Evolutionary conservation across 495 filamentous ascomycete species (phyloP).

Genomic region (Podospora appendiculata): DNA sequence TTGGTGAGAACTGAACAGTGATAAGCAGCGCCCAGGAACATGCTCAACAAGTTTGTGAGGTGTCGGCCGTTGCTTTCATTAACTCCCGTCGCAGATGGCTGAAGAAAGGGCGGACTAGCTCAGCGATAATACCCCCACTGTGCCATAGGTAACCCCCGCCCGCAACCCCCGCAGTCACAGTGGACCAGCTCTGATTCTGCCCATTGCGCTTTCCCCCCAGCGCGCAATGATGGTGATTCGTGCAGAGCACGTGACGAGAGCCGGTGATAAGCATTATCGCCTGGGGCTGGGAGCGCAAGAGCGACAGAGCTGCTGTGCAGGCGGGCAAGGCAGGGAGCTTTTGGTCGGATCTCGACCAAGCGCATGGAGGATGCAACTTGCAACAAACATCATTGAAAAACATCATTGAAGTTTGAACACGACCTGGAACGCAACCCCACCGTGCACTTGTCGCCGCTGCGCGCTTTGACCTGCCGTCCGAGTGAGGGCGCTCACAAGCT

Average conservation of each 20-base stretch:
- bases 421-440: not conserved
- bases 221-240: conserved; percentile 14
- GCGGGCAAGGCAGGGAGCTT: too few species aligned
- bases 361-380: not conserved
- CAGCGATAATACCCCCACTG: not conserved
- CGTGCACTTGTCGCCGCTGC: not conserved
- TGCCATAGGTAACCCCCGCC: not conserved
- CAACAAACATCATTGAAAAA: not conserved
- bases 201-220: conserved; percentile 20
- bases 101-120: too few species aligned
- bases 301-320: too few species aligned
- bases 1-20: not conserved
- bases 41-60: not conserved
- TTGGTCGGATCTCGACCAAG: not conserved
- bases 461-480: not conserved
- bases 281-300: too few species aligned
- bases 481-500: too few species aligned
- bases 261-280: too few species aligned
- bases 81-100: too few species aligned
- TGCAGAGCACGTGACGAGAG: conserved; percentile 25
- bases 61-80: not conserved
- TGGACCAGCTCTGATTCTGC: not conserved
- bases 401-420: too few species aligned
- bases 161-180: not conserved
- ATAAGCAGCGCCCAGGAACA: not conserved